Base-by-base conservation (phyloP, 2,329 filamentous ascomycete genomes). In the Penicillium sp. region DNA sequence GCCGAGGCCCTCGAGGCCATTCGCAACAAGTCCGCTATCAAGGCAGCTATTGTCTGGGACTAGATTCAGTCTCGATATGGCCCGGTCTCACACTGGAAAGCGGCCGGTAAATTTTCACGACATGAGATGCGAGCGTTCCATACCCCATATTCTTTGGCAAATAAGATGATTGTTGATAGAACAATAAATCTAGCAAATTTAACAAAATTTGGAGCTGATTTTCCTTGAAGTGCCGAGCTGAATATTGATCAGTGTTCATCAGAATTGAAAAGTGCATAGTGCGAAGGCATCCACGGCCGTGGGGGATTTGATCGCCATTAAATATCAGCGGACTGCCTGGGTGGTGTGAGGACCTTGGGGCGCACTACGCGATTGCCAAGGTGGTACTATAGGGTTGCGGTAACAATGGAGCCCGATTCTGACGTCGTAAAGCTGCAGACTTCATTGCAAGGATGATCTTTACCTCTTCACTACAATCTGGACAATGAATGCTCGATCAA, bases 31-130 rank as follows among this genome's bases (percentile, higher is more conserved):
- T 84, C 79, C 55, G 88, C 88, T 60, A 90, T 91, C 72, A 91
- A 91, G 81, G 88, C 88, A 54, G 87, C 86, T 15, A 90, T 91
- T 73, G 83, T 86, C 49, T 90, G 90, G 68, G 87, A 90, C 62
- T 86, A 82, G 67, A 62, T 50, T 31, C 14, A 28, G 11, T 12
- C 2, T 34, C 8, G 17, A 39, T 17, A 15, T 49, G 42, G 31
- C 17, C 8, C 20, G 37, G 37, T 6, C 6, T 39, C 42, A n/a
- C 22, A 7, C n/a, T 38, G 11, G 7, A 37, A 56, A 42, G 45
- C 25, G 31, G 11, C 5, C 14, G 28, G 31, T 22, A 49, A 49
- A 49, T 17, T 3, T 49, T 49, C 31, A 49, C 47, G 47, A 49
- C 34, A 49, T 14, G 45, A 41, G 38, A 42, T 47, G 25, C 15